Evolutionary conservation across 768 basidiomycete species (phyloP).

Genomic region (Chalciporus pseudorubinellus): DNA sequence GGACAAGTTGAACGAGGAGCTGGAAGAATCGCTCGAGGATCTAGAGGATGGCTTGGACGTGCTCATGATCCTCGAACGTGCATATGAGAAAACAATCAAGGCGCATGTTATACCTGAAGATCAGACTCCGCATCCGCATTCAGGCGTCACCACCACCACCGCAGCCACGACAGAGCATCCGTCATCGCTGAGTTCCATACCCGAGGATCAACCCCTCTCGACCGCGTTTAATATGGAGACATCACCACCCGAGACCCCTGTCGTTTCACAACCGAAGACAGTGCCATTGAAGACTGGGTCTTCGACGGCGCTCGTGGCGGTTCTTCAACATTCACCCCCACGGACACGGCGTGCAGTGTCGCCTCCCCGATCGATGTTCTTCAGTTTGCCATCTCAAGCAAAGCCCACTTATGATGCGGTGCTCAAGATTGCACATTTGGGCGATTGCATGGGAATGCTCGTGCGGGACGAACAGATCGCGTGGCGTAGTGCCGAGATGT

Average conservation of each 20-base stretch:
- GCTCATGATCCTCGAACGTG: slow-evolving; percentile 64
- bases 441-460: slow-evolving; percentile 86
- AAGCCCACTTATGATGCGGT: slow-evolving; percentile 52
- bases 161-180: slow-evolving; percentile 1
- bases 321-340: slow-evolving; percentile 46
- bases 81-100: slow-evolving; percentile 63
- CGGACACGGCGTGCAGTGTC: slow-evolving; percentile 13
- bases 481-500: slow-evolving; percentile 92
- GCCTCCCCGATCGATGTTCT: slow-evolving; percentile 17
- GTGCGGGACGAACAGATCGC: slow-evolving; percentile 75
- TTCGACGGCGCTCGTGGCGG: slow-evolving; percentile 65
- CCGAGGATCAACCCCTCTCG: slow-evolving; percentile 17
- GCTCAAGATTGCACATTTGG: slow-evolving; percentile 79
- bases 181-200: slow-evolving; percentile 20
- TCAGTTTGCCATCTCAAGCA: slow-evolving; percentile 22
- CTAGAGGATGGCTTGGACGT: slow-evolving; percentile 70
- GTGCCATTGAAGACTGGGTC: slow-evolving; percentile 56
- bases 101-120: slow-evolving; percentile 50
- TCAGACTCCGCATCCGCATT: background rate
- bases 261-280: slow-evolving; percentile 18
- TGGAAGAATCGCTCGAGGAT: slow-evolving; percentile 52
- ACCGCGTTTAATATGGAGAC: slow-evolving; percentile 1
- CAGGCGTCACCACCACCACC: background rate
- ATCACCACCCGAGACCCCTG: slow-evolving; percentile 15
- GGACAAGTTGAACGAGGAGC: slow-evolving; percentile 44